Evolutionary conservation across 768 basidiomycete species (phyloP).

Genomic region (Podaxis sp.): DNA sequence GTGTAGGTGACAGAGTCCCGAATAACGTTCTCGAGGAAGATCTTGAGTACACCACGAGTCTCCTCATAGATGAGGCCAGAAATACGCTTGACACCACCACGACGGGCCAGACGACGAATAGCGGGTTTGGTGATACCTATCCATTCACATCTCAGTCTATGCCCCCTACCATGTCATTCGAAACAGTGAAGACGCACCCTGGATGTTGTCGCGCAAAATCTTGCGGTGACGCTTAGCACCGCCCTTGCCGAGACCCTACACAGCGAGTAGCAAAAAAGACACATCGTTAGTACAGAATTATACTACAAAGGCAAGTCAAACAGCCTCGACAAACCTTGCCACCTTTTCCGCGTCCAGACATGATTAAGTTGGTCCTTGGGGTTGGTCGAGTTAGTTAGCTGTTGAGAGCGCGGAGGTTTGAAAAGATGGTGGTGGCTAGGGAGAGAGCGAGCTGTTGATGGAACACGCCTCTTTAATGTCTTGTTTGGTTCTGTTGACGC

Average conservation of each 20-base stretch:
- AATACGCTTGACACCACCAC: constrained; percentile 84
- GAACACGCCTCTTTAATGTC: constrained; percentile 33
- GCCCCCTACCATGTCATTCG: neutral
- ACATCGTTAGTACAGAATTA: neutral
- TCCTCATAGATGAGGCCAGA: constrained; percentile 79
- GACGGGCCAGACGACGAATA: constrained; percentile 79
- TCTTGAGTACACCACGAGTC: constrained; percentile 80
- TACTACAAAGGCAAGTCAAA: neutral
- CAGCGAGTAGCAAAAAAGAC: constrained; percentile 10
- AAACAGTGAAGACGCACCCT: constrained; percentile 45
- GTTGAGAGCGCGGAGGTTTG: constrained; percentile 10
- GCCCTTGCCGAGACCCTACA: constrained; percentile 74
- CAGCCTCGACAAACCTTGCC: constrained; percentile 51
- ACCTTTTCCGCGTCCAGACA: constrained; percentile 82
- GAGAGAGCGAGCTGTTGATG: constrained; percentile 31
- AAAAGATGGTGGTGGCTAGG: constrained; percentile 33
- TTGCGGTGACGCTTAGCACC: constrained; percentile 81
- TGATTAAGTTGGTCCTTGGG: constrained; percentile 28
- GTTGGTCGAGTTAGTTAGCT: constrained; percentile 18
- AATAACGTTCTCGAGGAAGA: constrained; percentile 72
- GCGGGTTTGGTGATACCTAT: constrained; percentile 56
- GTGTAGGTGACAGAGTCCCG: constrained; percentile 93
- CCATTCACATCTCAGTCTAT: neutral
- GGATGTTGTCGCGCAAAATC: constrained; percentile 81
- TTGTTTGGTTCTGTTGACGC: constrained; percentile 42